Conservation (phyloP, 2,329 filamentous ascomycete species). For the Fusarium armeniacum region DNA sequence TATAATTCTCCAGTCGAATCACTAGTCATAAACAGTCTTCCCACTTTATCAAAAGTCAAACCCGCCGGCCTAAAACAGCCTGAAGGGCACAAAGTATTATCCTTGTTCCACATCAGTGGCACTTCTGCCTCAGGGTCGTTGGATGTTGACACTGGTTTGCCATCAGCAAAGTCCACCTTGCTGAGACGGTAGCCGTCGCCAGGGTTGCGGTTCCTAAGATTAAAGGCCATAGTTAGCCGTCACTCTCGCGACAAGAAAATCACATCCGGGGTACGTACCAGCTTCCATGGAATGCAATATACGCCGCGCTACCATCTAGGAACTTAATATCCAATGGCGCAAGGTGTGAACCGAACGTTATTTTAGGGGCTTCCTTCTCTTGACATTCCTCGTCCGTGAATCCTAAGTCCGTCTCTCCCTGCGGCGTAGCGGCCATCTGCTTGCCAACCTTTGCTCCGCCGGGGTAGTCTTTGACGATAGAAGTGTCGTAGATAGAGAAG, state of each 20-base stretch:
- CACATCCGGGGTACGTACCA: neutral
- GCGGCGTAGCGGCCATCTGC: neutral
- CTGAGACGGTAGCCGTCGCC: slow-evolving; percentile 21
- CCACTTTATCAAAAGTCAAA: slow-evolving; percentile 2
- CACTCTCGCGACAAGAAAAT: no score
- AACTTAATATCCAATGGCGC: slow-evolving; percentile 20
- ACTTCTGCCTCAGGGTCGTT: slow-evolving; percentile 12
- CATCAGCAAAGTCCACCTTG: slow-evolving; percentile 13
- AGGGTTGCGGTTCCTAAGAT: slow-evolving; percentile 14
- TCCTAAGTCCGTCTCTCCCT: slow-evolving; percentile 14
- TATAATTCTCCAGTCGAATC: slow-evolving; percentile 19
- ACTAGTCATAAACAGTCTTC: slow-evolving; percentile 17
- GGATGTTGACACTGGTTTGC: slow-evolving; percentile 2
- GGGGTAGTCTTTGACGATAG: neutral
- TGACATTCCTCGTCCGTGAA: slow-evolving; percentile 22
- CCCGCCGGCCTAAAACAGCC: slow-evolving; percentile 12
- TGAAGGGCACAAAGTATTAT: slow-evolving; percentile 8
- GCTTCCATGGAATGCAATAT: slow-evolving; percentile 18
- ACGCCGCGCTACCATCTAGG: slow-evolving; percentile 11
- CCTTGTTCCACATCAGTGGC: slow-evolving; percentile 17
- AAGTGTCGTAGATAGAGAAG: slow-evolving; percentile 18
- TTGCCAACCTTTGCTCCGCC: slow-evolving; percentile 13
- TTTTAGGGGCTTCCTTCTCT: slow-evolving; percentile 11
- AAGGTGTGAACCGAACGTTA: slow-evolving; percentile 17
- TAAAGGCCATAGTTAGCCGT: neutral